A percentile compares a stretch with the other conserved stretches of the same genome.
These are phyloP conservation scores for Telfairia occidentalis DNA, from an alignment of 331 rosid genomes.

Conservation along the genomic window DNA sequence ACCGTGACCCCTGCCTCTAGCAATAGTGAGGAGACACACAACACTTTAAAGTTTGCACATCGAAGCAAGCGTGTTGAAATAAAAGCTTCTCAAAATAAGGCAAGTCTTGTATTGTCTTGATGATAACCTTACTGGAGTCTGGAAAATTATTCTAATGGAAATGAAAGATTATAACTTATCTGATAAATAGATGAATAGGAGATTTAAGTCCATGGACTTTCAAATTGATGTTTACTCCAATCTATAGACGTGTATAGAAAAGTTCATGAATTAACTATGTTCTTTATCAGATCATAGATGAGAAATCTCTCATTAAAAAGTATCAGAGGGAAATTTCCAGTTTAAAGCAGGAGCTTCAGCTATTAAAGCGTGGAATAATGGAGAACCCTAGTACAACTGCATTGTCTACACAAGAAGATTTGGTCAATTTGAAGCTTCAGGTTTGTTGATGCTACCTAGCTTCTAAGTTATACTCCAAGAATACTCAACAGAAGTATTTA, in stretches of 20 bases:
- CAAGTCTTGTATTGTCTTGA: slow-evolving; percentile 11
- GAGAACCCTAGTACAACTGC: slow-evolving; percentile 47
- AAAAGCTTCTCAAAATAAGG: slow-evolving; percentile 45
- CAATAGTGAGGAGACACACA: slow-evolving; percentile 44
- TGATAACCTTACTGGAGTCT: neutral
- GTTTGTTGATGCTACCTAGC: slow-evolving; percentile 24
- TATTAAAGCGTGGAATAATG: slow-evolving; percentile 35
- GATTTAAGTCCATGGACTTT: neutral
- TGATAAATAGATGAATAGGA: neutral
- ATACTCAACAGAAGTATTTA: neutral
- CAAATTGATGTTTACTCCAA: neutral
- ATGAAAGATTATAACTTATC: neutral
- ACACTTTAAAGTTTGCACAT: slow-evolving; percentile 44
- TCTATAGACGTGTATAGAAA: neutral
- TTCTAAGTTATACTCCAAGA: neutral
- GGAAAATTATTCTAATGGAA: neutral
- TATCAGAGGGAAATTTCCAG: slow-evolving; percentile 43
- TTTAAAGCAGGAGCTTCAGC: slow-evolving; percentile 45
- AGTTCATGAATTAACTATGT: neutral
- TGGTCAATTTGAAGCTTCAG: slow-evolving; percentile 81
- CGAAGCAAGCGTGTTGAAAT: slow-evolving; percentile 43
- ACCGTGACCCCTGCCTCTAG: slow-evolving; percentile 46
- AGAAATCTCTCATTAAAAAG: slow-evolving; percentile 43
- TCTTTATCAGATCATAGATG: slow-evolving; percentile 32
- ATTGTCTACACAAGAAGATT: slow-evolving; percentile 52